Evolutionary conservation across 805 yeast species (phyloP).

Genomic region (Tetrapisispora taiwanensis): DNA sequence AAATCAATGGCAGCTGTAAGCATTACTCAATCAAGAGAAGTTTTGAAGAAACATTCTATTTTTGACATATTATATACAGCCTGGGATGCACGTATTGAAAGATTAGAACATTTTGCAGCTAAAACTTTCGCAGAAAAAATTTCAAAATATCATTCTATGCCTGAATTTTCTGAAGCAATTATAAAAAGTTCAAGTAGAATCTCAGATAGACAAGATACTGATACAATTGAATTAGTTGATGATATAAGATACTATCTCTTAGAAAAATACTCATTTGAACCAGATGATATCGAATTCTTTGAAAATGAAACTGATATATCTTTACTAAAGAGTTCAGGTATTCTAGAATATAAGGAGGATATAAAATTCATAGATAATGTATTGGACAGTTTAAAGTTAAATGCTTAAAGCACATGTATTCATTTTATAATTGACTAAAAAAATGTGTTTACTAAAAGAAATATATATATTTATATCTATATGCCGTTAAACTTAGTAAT

Average conservation of each 20-base stretch:
- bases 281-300: conserved; percentile 20
- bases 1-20: conserved; percentile 51
- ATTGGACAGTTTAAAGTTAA: background rate
- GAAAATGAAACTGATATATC: conserved; percentile 14
- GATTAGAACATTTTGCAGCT: conserved; percentile 57
- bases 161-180: conserved; percentile 32
- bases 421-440: background rate
- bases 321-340: conserved; percentile 14
- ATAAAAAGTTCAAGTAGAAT: conserved; percentile 48
- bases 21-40: conserved; percentile 26
- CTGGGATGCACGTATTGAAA: conserved; percentile 57
- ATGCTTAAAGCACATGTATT: background rate
- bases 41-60: conserved; percentile 30
- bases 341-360: conserved; percentile 25
- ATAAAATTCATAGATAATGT: conserved; percentile 31
- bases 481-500: background rate
- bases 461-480: background rate
- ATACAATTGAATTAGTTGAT: conserved; percentile 70
- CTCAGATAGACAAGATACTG: conserved; percentile 54
- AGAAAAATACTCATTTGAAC: conserved; percentile 23
- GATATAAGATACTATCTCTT: conserved; percentile 58
- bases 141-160: conserved; percentile 27
- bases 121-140: conserved; percentile 45
- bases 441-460: background rate
- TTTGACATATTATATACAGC: conserved; percentile 53